These are phyloP conservation scores for Agrostemma githago DNA, from an alignment of 148 eudicot species.

Conservation along the genomic window DNA sequence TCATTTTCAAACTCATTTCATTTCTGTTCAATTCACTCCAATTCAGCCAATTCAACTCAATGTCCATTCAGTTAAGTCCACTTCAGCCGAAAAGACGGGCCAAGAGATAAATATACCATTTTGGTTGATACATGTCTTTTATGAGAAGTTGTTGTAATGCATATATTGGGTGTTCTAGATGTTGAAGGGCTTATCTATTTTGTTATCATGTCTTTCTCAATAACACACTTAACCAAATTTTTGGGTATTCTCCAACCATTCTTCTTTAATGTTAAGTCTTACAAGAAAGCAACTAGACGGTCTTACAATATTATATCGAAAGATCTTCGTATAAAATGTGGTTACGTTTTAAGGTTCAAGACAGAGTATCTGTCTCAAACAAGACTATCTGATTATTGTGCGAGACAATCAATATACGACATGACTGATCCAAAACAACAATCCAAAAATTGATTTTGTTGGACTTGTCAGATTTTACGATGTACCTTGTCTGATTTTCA, in stretches of 20 bases:
- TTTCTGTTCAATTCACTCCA: too few relatives aligned
- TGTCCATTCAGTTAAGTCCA: constrained; percentile 13
- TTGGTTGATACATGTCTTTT: constrained; percentile 4
- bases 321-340: too few relatives aligned
- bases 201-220: background rate
- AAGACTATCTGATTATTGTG: too few relatives aligned
- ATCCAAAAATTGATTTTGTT: too few relatives aligned
- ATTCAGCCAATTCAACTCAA: background rate
- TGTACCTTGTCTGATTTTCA: too few relatives aligned
- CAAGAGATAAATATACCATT: background rate
- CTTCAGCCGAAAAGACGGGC: background rate
- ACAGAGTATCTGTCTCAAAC: too few relatives aligned
- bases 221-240: background rate
- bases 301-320: too few relatives aligned
- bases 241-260: background rate
- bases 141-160: constrained; percentile 12
- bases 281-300: too few relatives aligned
- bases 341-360: too few relatives aligned
- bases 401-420: too few relatives aligned
- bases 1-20: background rate
- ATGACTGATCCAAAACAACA: too few relatives aligned
- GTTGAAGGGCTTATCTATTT: background rate
- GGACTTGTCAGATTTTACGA: too few relatives aligned
- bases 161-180: constrained; percentile 14
- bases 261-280: background rate